Percentiles rank a stretch among this genome's conserved stretches.
Conservation (phyloP, 768 basidiomycete genomes). For the Agrocybe pediades region DNA sequence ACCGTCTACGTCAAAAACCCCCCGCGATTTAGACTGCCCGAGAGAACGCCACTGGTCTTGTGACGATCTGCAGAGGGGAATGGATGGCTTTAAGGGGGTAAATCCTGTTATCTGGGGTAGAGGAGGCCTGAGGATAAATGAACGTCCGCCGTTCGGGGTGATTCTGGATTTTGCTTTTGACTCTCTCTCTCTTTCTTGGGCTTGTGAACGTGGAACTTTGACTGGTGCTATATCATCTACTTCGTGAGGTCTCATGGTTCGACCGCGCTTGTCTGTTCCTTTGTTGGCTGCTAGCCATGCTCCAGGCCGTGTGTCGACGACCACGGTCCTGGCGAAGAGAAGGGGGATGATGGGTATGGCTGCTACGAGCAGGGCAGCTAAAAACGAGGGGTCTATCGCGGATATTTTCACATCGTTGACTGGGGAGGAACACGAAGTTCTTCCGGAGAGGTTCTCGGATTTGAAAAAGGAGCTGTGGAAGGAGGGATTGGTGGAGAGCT, state of each 20-base stretch:
- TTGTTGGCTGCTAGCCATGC: not conserved
- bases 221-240: too few species aligned
- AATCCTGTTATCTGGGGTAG: too few species aligned
- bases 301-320: not conserved
- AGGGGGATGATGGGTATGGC: conserved; percentile 13
- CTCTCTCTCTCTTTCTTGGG: too few species aligned
- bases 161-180: too few species aligned
- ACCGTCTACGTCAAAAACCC: too few species aligned
- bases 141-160: too few species aligned
- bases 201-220: too few species aligned
- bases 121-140: too few species aligned
- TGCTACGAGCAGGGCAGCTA: conserved; percentile 24
- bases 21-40: too few species aligned
- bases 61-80: too few species aligned
- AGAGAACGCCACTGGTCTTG: too few species aligned
- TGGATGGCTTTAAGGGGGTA: too few species aligned
- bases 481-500: conserved; percentile 48
- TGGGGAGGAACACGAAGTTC: conserved; percentile 33
- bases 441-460: conserved; percentile 59
- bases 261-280: not conserved
- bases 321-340: not conserved
- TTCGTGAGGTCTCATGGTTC: not conserved
- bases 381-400: conserved; percentile 40
- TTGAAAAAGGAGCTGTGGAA: conserved; percentile 59
- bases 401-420: conserved; percentile 41